Evolutionary conservation across 352 stramenopile genomes (phyloP), one percentile per base, ranked within the genome.

Genomic region (Globisporangium abappressorium): DNA sequence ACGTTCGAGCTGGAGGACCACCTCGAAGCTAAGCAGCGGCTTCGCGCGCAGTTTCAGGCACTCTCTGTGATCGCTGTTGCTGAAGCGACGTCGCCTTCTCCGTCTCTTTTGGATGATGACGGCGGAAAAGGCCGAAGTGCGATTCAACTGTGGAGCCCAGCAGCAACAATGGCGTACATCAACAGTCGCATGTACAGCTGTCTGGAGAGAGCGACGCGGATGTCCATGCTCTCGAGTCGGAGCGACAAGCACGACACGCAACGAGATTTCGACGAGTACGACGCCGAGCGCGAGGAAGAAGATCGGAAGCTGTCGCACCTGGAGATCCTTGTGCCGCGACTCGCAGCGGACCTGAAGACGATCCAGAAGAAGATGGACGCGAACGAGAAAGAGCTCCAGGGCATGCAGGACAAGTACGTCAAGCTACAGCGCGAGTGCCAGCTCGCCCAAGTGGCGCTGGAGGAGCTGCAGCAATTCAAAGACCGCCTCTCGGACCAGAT

Each of bases 381-480:
- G 41, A 84, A 81, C 36, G 75, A 85, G 26, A 72, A 70, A 8
- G 73, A 84, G 53, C 33, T 90, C 3, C 73, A 74, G 2, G 56
- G 65, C 12, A 57, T 89, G 9, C 61, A 80, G 33, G 72, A 72
- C 22, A 76, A 72, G 58, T 81, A 82, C 38, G 62, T 70, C 1
- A 18, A 47, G 5, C 70, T 90, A 1, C 77, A 89, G 54, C 79
- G 70, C 43, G 64, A 80, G 41, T 76, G 68, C 2, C 82, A 93
- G 68, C 69, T 92, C 2, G 85, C 84, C 22, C 78, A 85, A 15
- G 68, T 95, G 3, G 78, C 89, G 69, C 63, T 92, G 7, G 87
- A 95, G 30, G 87, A 95, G 68, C 53, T 76, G 2, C 81, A 89
- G 56, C 59, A 85, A 57, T 93, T 92, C 69, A 93, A 95, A 53